Percentiles rank a stretch among this genome's conserved stretches.
Evolutionary conservation across 1,284 basidiomycete species (phyloP).

Genomic region (Coriolopsis trogii): DNA sequence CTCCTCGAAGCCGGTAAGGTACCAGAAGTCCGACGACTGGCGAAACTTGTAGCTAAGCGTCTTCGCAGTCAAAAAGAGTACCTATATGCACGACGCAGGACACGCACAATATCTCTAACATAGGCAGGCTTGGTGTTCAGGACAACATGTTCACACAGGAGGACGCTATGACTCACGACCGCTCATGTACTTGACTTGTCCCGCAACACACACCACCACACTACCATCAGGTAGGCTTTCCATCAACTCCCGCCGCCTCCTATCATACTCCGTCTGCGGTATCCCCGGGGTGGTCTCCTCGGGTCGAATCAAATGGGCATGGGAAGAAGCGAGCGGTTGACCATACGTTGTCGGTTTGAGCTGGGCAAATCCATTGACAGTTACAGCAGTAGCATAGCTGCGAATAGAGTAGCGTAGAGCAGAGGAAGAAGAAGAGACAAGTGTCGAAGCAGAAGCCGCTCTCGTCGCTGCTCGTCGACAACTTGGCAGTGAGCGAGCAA

Average conservation of each 20-base stretch:
- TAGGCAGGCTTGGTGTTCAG: background rate
- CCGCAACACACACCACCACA: conserved; percentile 81
- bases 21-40: conserved; percentile 93
- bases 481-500: conserved; percentile 18
- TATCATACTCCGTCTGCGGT: conserved; percentile 80
- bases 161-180: conserved; percentile 60
- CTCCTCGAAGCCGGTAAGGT: conserved; percentile 94
- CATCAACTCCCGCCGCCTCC: conserved; percentile 77
- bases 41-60: conserved; percentile 89
- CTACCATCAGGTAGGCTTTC: conserved; percentile 76
- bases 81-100: background rate
- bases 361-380: conserved; percentile 18
- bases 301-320: conserved; percentile 34
- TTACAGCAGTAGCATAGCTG: conserved; percentile 18
- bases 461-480: conserved; percentile 18
- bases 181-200: conserved; percentile 86
- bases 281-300: conserved; percentile 89
- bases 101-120: conserved; percentile 54
- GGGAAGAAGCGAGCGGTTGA: conserved; percentile 34
- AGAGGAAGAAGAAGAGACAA: background rate
- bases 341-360: conserved; percentile 34
- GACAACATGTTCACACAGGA: background rate
- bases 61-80: background rate
- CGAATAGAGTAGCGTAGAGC: background rate
- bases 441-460: conserved; percentile 14